Evolutionary conservation across 1,284 basidiomycete species (phyloP), one percentile per base, ranked within the genome.

Genomic region (Wallemia mellicola): DNA sequence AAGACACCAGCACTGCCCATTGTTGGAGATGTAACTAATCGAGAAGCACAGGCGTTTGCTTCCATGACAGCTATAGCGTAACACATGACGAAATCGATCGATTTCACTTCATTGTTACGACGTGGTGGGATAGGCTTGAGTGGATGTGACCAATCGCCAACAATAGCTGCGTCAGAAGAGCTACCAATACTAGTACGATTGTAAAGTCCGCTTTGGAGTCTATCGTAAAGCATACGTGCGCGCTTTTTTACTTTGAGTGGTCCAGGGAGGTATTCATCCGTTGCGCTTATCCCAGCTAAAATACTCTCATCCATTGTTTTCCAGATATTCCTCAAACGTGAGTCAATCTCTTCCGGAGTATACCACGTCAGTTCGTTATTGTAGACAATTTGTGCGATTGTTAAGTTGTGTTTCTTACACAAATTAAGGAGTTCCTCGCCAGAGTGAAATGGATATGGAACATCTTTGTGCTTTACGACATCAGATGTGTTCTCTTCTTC

Each of bases 241-340:
- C 86, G 76, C 22, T 87, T 76, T 33, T 80, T 76, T 24, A 92
- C 73, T 2, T 76, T 71, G n/a, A 96, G 71, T 11, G 86, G 77
- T 24, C 92, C 91, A 0, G 92, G 92, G 2, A 96, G 76, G 19
- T 77, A 77, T 54, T 75, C 75, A 63, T 92, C 86, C 0, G 75
- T 73, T 0, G 83, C 77, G 9, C 84, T 81, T 19, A 94, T 87
- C 25, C 89, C 89, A 1, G 78, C 77, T 24, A 82, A 82, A 63
- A 95, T 95, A 67, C 87, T 92, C 61, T 82, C 78, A 68, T 95
- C 89, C 91, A 95, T 95, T 1, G 88, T 84, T 58, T 73, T 68
- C 88, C 89, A 95, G 60, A 95, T 88, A 60, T 19, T 14, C 24
- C 9, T 14, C 7, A 28, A n/a, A 9, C 17, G 7, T 26, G 62